These are phyloP conservation scores for Monilinia fructicola DNA, from an alignment of 2,329 filamentous ascomycete genomes.

Conservation along the genomic window DNA sequence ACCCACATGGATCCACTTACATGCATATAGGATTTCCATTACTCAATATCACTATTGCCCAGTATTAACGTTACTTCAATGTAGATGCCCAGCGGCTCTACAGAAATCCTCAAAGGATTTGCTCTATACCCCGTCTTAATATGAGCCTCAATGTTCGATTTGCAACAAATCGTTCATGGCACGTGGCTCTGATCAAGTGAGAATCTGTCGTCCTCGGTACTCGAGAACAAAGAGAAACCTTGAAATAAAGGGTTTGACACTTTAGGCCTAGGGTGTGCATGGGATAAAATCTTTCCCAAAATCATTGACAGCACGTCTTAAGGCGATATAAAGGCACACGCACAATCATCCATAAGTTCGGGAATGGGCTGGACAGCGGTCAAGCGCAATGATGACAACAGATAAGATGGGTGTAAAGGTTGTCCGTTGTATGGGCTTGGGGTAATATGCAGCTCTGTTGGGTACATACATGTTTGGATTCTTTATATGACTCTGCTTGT, in stretches of 20 bases:
- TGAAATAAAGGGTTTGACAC: no score
- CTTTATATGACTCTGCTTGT: no score
- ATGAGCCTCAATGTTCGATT: slow-evolving; percentile 8
- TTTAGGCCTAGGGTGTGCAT: neutral
- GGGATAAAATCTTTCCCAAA: neutral
- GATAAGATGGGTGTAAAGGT: neutral
- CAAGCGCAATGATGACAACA: neutral
- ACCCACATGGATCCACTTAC: slow-evolving; percentile 15
- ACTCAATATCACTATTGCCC: neutral
- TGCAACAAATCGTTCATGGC: slow-evolving; percentile 12
- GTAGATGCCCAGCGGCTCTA: neutral
- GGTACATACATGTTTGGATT: no score
- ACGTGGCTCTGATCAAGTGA: slow-evolving; percentile 17
- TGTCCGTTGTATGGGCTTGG: neutral
- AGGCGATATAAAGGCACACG: neutral
- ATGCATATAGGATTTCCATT: slow-evolving; percentile 1
- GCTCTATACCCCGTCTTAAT: neutral
- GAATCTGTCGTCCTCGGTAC: neutral
- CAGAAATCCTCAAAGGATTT: neutral
- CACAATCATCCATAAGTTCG: neutral
- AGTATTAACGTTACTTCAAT: neutral
- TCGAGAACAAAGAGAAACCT: neutral
- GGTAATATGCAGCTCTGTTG: no score
- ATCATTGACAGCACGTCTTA: neutral
- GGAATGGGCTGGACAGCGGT: no score